A percentile compares a stretch with the other conserved stretches of the same genome.
Conservation (phyloP, 352 stramenopile species). For the Phytophthora tubulina region DNA sequence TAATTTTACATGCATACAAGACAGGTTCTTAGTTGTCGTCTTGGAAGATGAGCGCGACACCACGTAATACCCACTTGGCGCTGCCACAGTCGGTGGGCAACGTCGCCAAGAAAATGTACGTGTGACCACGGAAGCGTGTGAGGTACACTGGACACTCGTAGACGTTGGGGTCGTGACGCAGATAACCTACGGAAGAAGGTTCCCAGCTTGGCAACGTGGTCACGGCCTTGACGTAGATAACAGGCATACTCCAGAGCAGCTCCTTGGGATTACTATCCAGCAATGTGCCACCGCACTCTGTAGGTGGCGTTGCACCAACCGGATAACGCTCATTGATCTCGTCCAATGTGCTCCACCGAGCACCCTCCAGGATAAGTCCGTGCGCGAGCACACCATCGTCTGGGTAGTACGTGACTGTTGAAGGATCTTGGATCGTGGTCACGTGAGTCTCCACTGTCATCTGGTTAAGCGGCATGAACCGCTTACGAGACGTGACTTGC, state of each 20-base stretch:
- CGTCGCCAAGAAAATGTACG: constrained; percentile 97
- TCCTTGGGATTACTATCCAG: constrained; percentile 97
- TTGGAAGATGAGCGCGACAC: constrained; percentile 95
- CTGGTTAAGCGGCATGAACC: constrained; percentile 94
- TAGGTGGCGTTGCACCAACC: constrained; percentile 82
- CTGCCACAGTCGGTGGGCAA: constrained; percentile 92
- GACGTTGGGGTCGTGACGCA: constrained; percentile 92
- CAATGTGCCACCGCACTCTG: constrained; percentile 89
- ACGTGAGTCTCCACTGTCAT: constrained; percentile 97
- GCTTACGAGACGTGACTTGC: constrained; percentile 94
- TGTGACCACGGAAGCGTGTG: constrained; percentile 96
- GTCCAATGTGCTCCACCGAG: constrained; percentile 91
- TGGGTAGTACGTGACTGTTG: constrained; percentile 82
- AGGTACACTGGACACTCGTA: constrained; percentile 98
- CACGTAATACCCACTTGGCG: constrained; percentile 96
- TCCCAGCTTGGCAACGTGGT: constrained; percentile 95
- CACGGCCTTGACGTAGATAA: constrained; percentile 97
- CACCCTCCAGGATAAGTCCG: constrained; percentile 97
- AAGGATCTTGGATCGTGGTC: constrained; percentile 92
- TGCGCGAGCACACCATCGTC: constrained; percentile 96
- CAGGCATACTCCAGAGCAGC: constrained; percentile 91
- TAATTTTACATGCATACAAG: constrained; percentile 32
- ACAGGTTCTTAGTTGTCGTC: constrained; percentile 91
- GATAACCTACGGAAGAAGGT: constrained; percentile 95
- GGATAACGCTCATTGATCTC: constrained; percentile 92